These are phyloP conservation scores for Bipolaris victoriae DNA, from an alignment of 2,329 filamentous ascomycete species.

Conservation along the genomic window DNA sequence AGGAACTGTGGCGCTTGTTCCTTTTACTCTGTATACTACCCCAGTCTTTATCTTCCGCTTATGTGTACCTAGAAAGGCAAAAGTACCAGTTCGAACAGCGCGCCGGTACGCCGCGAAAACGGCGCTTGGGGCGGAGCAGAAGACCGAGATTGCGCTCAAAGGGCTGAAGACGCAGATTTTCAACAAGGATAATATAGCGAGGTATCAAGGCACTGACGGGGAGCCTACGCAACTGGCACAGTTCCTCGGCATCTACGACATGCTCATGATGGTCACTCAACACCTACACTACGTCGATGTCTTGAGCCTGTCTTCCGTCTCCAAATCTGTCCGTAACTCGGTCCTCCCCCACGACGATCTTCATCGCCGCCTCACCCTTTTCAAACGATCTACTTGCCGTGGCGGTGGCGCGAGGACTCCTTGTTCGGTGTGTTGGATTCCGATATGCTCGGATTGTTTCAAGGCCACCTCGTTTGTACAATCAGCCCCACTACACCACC, in stretches of 20 bases:
- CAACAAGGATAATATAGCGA: neutral
- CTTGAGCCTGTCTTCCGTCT: constrained; percentile 30
- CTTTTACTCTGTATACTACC: constrained; percentile 8
- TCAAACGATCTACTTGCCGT: constrained; percentile 32
- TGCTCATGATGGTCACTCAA: constrained; percentile 32
- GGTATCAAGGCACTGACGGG: constrained; percentile 8
- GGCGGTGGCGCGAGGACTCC: neutral
- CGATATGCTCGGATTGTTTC: constrained; percentile 29
- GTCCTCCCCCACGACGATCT: constrained; percentile 30
- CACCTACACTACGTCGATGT: constrained; percentile 41
- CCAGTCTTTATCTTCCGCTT: constrained; percentile 25
- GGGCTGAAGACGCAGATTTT: constrained; percentile 10
- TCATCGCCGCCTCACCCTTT: constrained; percentile 21
- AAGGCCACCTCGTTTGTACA: constrained; percentile 12
- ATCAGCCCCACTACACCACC: constrained; percentile 22
- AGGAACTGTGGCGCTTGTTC: neutral
- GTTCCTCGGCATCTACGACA: constrained; percentile 41
- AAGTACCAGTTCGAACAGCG: constrained; percentile 23
- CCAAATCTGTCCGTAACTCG: constrained; percentile 31
- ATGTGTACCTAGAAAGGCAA: constrained; percentile 23
- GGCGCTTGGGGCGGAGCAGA: constrained; percentile 18
- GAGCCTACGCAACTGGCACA: constrained; percentile 23
- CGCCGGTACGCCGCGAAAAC: constrained; percentile 27
- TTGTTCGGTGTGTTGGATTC: constrained; percentile 35
- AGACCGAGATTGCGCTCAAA: constrained; percentile 17